Conservation (phyloP, 169 alveolate genomes). For the Cryptosporidium canis region DNA sequence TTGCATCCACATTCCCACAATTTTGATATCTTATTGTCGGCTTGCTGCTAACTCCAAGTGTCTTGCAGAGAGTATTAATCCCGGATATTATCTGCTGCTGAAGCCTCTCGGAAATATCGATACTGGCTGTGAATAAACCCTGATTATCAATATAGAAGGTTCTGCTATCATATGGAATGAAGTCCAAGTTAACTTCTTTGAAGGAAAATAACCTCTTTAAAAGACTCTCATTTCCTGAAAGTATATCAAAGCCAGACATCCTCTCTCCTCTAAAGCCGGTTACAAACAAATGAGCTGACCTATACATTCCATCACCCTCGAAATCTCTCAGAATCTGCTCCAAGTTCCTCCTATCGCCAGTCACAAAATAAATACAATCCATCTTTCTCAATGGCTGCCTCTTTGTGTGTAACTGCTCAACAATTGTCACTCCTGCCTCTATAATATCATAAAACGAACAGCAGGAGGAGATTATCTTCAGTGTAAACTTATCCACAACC, state of each 20-base stretch:
- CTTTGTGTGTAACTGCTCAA: constrained; percentile 79
- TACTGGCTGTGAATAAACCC: constrained; percentile 6
- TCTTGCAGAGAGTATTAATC: constrained; percentile 56
- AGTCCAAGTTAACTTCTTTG: constrained; percentile 78
- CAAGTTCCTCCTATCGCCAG: constrained; percentile 35
- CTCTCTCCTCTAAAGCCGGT: constrained; percentile 43
- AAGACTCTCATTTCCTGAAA: not conserved
- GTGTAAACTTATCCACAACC: constrained; percentile 81
- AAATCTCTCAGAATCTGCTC: constrained; percentile 3
- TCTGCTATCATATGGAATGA: constrained; percentile 81
- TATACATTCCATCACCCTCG: constrained; percentile 45
- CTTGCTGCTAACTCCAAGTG: constrained; percentile 29
- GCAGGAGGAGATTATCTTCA: constrained; percentile 82
- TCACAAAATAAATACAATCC: constrained; percentile 80
- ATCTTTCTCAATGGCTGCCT: constrained; percentile 79
- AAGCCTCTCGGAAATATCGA: constrained; percentile 10
- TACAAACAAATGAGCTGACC: constrained; percentile 48
- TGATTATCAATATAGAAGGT: constrained; percentile 74
- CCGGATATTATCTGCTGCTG: constrained; percentile 21
- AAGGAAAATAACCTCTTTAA: constrained; percentile 15
- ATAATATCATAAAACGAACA: constrained; percentile 81
- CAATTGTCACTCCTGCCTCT: constrained; percentile 85
- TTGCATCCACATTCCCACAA: constrained; percentile 9
- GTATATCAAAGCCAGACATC: not conserved
- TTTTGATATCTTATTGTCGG: constrained; percentile 49